Evolutionary conservation across 495 filamentous ascomycete genomes (phyloP).

Genomic region (Pseudomonodictys pantanalensis): DNA sequence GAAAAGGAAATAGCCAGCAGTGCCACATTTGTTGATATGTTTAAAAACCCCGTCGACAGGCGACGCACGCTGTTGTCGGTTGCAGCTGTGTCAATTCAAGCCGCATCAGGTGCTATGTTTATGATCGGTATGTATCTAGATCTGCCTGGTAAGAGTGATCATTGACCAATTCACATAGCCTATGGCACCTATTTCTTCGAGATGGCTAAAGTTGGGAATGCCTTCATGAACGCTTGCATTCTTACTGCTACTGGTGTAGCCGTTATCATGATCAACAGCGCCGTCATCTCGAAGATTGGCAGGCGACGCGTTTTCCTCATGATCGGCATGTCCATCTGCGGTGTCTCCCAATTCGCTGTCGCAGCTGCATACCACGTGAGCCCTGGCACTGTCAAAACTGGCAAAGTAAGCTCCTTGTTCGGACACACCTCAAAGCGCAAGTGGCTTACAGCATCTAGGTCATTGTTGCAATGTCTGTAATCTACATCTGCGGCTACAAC

Average conservation of each 20-base stretch:
- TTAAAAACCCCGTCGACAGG: conserved; percentile 52
- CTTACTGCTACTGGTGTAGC: conserved; percentile 55
- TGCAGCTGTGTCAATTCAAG: conserved; percentile 53
- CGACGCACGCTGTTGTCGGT: conserved; percentile 52
- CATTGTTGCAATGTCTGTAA: conserved; percentile 53
- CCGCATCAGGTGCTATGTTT: conserved; percentile 60
- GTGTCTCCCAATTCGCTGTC: conserved; percentile 53
- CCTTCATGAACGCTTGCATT: conserved; percentile 59
- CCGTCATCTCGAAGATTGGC: conserved; percentile 54
- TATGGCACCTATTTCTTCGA: conserved; percentile 66
- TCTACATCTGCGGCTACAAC: conserved; percentile 60
- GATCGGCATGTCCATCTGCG: conserved; percentile 52
- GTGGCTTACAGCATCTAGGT: conserved; percentile 43
- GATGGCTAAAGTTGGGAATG: conserved; percentile 58
- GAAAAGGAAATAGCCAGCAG: conserved; percentile 48
- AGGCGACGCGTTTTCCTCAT: conserved; percentile 54
- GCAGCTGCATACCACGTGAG: conserved; percentile 53
- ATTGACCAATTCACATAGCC: conserved; percentile 32
- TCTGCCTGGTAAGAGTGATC: background rate
- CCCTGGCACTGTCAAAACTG: conserved; percentile 46
- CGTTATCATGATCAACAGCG: conserved; percentile 55
- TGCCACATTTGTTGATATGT: conserved; percentile 51
- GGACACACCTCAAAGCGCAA: too few relatives aligned
- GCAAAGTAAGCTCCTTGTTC: conserved; percentile 12
- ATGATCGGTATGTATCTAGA: conserved; percentile 44